Evolutionary conservation across 1,139 yeast species (phyloP).

Genomic region (Tardiomyces digboiensis): DNA sequence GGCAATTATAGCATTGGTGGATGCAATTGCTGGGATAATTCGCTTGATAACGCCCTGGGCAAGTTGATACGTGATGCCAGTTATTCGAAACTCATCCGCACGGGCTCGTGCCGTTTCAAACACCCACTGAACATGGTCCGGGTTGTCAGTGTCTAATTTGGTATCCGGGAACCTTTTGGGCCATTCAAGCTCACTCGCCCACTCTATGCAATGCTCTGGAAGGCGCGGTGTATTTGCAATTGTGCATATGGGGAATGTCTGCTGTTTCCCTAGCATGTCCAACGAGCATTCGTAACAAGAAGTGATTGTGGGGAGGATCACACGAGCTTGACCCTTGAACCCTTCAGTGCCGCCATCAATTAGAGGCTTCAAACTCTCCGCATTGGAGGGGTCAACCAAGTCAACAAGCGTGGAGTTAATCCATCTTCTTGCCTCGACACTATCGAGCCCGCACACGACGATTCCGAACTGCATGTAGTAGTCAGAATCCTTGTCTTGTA

Average conservation of each 20-base stretch:
- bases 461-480: constrained; percentile 65
- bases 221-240: constrained; percentile 89
- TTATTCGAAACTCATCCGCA: constrained; percentile 55
- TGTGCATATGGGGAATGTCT: constrained; percentile 85
- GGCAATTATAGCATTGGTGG: constrained; percentile 89
- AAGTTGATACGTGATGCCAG: constrained; percentile 59
- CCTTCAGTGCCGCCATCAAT: constrained; percentile 98
- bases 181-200: constrained; percentile 81
- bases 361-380: constrained; percentile 59
- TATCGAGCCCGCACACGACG: constrained; percentile 82
- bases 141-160: constrained; percentile 59
- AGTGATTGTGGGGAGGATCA: constrained; percentile 73
- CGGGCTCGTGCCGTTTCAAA: constrained; percentile 45
- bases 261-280: constrained; percentile 60
- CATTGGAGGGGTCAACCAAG: constrained; percentile 42
- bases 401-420: constrained; percentile 67
- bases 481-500: constrained; percentile 59
- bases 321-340: constrained; percentile 84
- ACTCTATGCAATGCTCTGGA: constrained; percentile 93
- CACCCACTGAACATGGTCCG: constrained; percentile 61
- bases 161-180: constrained; percentile 35
- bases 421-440: constrained; percentile 89
- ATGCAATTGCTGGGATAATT: constrained; percentile 90
- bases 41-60: constrained; percentile 87
- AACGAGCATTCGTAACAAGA: constrained; percentile 93